Conservation (phyloP, 2,329 filamentous ascomycete genomes). For the Lasiodiplodia hormozganensis region DNA sequence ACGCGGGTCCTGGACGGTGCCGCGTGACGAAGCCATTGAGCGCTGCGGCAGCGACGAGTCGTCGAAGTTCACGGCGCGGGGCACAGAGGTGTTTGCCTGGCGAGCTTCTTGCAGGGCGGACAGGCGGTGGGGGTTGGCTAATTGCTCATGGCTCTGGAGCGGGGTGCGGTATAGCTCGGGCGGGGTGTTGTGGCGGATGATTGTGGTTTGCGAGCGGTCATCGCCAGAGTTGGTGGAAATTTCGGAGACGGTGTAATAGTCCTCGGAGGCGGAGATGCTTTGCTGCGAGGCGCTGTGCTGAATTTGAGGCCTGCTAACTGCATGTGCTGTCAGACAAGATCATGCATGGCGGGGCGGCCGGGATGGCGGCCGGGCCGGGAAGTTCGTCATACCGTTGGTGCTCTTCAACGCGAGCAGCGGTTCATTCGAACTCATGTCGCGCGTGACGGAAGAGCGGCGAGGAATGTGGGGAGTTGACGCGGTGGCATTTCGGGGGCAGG, state of each 20-base stretch:
- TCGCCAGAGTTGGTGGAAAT: constrained; percentile 47
- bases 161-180: constrained; percentile 45
- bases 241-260: constrained; percentile 55
- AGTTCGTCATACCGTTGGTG: constrained; percentile 31
- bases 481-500: constrained; percentile 4
- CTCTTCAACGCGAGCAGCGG: constrained; percentile 30
- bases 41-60: constrained; percentile 30
- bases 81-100: not conserved
- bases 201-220: constrained; percentile 38
- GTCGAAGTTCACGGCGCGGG: constrained; percentile 42
- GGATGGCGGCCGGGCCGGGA: not conserved
- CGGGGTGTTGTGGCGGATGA: constrained; percentile 41
- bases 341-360: constrained; percentile 10
- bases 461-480: constrained; percentile 1
- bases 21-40: constrained; percentile 6
- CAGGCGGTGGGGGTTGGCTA: constrained; percentile 31
- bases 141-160: constrained; percentile 46
- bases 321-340: constrained; percentile 17
- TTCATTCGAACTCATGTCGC: constrained; percentile 28
- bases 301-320: constrained; percentile 50
- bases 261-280: constrained; percentile 57
- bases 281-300: constrained; percentile 52
- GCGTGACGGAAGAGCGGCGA: not conserved
- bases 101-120: constrained; percentile 25
- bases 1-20: constrained; percentile 11